Conservation (phyloP, 768 basidiomycete species). For the Suillus plorans region DNA sequence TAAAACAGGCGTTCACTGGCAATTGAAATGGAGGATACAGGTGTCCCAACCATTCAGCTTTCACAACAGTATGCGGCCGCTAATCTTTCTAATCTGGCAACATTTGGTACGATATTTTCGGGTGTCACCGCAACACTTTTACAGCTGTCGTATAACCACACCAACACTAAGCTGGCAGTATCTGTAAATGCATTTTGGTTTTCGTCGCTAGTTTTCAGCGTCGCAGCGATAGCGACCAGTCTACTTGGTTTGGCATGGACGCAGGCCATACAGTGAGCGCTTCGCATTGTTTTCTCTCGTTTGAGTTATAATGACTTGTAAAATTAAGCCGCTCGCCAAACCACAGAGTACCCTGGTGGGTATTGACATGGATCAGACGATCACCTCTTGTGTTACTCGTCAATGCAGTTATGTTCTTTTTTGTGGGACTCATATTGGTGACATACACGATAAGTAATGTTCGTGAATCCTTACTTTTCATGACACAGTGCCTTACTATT, state of each 20-base stretch:
- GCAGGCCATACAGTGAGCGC: constrained; percentile 43
- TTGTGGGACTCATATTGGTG: constrained; percentile 73
- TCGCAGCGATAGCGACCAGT: constrained; percentile 43
- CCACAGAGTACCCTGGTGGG: constrained; percentile 58
- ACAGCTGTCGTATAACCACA: constrained; percentile 37
- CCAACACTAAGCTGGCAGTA: constrained; percentile 24
- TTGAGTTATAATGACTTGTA: constrained; percentile 17
- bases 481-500: constrained; percentile 12
- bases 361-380: constrained; percentile 82
- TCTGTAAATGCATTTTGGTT: constrained; percentile 45
- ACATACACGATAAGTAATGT: constrained; percentile 73
- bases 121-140: constrained; percentile 42
- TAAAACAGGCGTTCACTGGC: neutral
- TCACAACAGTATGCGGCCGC: constrained; percentile 40
- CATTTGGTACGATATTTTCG: constrained; percentile 45
- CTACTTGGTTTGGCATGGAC: constrained; percentile 44
- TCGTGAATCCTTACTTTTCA: constrained; percentile 12
- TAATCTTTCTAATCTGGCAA: constrained; percentile 43
- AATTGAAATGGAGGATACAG: constrained; percentile 17
- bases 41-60: constrained; percentile 43
- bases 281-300: constrained; percentile 1
- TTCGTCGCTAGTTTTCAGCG: constrained; percentile 45
- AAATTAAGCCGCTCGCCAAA: constrained; percentile 48
- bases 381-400: constrained; percentile 83
- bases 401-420: constrained; percentile 80